These are phyloP conservation scores for Aspergillus thermomutatus DNA, from an alignment of 2,329 filamentous ascomycete genomes.

Conservation along the genomic window DNA sequence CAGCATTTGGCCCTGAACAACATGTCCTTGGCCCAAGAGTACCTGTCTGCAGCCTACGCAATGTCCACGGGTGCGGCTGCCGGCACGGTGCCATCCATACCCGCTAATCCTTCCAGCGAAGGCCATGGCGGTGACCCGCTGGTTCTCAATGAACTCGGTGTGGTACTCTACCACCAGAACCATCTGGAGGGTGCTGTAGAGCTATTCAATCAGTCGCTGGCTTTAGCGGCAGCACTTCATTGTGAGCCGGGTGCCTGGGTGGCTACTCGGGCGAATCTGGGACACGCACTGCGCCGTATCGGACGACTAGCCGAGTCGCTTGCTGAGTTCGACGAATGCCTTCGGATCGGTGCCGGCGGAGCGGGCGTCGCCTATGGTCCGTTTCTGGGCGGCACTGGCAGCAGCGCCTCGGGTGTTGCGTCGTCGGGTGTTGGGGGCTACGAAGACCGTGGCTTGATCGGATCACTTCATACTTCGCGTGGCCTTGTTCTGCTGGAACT, in stretches of 20 bases:
- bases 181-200: constrained; percentile 70
- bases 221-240: constrained; percentile 74
- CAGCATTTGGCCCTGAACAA: constrained; percentile 96
- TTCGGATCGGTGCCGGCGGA: constrained; percentile 72
- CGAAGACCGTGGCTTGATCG: constrained; percentile 45
- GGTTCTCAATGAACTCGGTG: constrained; percentile 90
- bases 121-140: constrained; percentile 64
- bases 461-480: constrained; percentile 51
- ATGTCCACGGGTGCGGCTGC: constrained; percentile 44
- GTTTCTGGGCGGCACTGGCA: constrained; percentile 44
- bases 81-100: constrained; percentile 24
- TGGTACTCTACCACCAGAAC: constrained; percentile 92
- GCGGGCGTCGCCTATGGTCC: constrained; percentile 75
- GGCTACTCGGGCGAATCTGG: constrained; percentile 81
- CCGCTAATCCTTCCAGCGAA: constrained; percentile 20
- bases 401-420: constrained; percentile 32
- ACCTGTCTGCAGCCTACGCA: constrained; percentile 82
- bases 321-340: constrained; percentile 78
- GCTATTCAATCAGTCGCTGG: constrained; percentile 74
- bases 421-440: constrained; percentile 44
- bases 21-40: constrained; percentile 88
- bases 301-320: constrained; percentile 69
- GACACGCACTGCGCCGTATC: constrained; percentile 76
- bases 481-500: constrained; percentile 80
- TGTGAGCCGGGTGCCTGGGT: constrained; percentile 80